These are phyloP conservation scores for Alternaria triticimaculans DNA, from an alignment of 2,329 filamentous ascomycete genomes.

Conservation along the genomic window DNA sequence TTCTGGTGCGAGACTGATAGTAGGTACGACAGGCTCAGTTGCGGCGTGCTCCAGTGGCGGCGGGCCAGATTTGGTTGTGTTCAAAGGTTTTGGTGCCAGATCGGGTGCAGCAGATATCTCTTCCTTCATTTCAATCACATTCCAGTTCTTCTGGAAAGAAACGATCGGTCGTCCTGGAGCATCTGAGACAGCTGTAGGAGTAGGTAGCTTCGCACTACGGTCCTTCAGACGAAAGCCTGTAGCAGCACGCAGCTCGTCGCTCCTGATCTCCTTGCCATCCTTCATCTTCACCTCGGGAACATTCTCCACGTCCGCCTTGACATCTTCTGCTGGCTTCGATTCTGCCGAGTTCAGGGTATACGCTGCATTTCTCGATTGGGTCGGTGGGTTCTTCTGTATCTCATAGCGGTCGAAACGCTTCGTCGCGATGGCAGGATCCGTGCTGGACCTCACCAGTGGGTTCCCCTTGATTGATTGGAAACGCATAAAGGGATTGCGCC, in stretches of 20 bases:
- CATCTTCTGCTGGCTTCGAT: conserved; percentile 40
- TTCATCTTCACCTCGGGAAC: conserved; percentile 62
- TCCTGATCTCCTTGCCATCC: conserved; percentile 81
- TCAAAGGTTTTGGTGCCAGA: conserved; percentile 25
- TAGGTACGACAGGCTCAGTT: conserved; percentile 55
- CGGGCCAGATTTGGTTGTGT: conserved; percentile 25
- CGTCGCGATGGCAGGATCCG: conserved; percentile 54
- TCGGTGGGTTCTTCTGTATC: conserved; percentile 83
- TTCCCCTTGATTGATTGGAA: conserved; percentile 62
- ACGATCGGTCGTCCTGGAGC: conserved; percentile 91
- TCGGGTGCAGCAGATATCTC: conserved; percentile 43
- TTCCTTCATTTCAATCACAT: conserved; percentile 74
- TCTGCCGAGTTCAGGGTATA: conserved; percentile 72
- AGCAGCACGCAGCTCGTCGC: conserved; percentile 86
- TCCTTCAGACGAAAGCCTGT: conserved; percentile 89
- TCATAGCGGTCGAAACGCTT: conserved; percentile 64
- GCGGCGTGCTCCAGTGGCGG: conserved; percentile 46
- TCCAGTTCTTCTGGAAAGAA: conserved; percentile 89
- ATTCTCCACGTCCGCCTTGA: conserved; percentile 39
- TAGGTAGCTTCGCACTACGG: conserved; percentile 84
- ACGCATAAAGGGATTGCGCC: conserved; percentile 70
- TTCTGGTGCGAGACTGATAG: conserved; percentile 58
- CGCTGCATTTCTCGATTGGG: conserved; percentile 78
- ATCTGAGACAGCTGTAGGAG: conserved; percentile 89
- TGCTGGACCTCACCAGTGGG: conserved; percentile 53